Base-by-base conservation (phyloP, 345 rosid genomes). In the Pseudoturritis turrita region DNA sequence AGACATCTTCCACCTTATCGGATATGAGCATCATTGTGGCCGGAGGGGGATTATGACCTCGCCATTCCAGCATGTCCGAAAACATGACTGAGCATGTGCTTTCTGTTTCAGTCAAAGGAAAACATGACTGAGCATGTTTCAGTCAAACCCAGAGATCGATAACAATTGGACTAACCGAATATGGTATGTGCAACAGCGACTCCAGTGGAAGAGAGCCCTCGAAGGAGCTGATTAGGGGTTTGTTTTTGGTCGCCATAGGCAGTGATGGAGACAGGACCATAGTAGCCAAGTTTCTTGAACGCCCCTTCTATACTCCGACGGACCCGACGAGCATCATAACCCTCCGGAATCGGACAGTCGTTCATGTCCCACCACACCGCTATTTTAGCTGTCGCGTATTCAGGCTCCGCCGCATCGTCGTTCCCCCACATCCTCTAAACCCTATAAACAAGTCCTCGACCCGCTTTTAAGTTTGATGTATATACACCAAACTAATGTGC, bases 21-120 rank as follows among this genome's bases (percentile, higher is more conserved):
- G 70, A 65, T 50, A 65, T 37, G 59, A 65, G 11, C 70, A 65
- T 35, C 9, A 49, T n/a, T 9, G 46, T 22, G 37, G 47, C 59
- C 11, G 70, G 70, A 50, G 59, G 59, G 3, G 70, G 70, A 65
- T 49, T 65, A 2, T 5, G 21, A 15, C 0, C 13, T 49, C 8
- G 46, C 70, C 59, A 50, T 2, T 9, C 14, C 3, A 10, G 5
- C 21, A 50, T 4, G 22, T 65, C 23, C 6, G 0, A 0, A 50
- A 2, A 36, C 70, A 65, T 65, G 47, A 10, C 1, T 8, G 2
- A 2, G 58, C 10, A 6, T 10, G 2, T 36, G 35, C 12, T 15
- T 47, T 7, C 39, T 62, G 52, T 15, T 25, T 26, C 35, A 12
- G n/a, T n/a, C n/a, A n/a, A n/a, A n/a, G n/a, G 17, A 6, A 46